A percentile compares a stretch with the other conserved stretches of the same genome.
These are phyloP conservation scores for Creolimax fragrantissima DNA, from an alignment of 78 protist genomes.

Conservation along the genomic window DNA sequence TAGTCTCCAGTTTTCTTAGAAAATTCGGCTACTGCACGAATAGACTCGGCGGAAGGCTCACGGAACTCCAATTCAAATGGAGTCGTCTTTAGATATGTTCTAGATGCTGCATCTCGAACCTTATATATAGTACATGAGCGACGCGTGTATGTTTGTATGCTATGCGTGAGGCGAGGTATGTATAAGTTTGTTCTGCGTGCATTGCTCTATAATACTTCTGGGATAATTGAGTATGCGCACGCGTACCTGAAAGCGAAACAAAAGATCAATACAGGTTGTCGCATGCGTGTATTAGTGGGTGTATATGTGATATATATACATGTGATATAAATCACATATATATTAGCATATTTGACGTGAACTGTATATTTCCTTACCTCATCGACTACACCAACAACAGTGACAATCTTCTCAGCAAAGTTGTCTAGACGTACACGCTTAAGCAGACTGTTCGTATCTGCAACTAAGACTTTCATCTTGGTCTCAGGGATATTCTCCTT, in stretches of 20 bases:
- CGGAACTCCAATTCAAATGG: neutral
- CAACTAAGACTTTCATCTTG: neutral
- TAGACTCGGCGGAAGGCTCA: slow-evolving; percentile 16
- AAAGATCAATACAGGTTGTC: too few species aligned
- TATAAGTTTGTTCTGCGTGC: neutral
- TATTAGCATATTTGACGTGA: too few species aligned
- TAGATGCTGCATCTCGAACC: neutral
- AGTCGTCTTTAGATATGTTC: neutral
- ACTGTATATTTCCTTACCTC: neutral
- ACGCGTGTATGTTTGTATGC: neutral
- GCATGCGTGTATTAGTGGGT: too few species aligned
- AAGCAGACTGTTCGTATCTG: neutral
- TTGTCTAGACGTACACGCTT: neutral
- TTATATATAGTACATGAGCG: neutral
- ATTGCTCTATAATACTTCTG: neutral
- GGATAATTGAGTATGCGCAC: neutral
- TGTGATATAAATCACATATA: too few species aligned
- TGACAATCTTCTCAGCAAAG: neutral
- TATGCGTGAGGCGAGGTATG: neutral
- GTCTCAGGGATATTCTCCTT: neutral
- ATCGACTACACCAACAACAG: neutral
- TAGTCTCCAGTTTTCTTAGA: slow-evolving; percentile 48
- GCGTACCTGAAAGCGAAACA: neutral
- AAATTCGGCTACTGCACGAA: neutral
- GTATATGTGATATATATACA: too few species aligned